These are phyloP conservation scores for Euphorbia celastroides DNA, from an alignment of 441 rosid species.

Conservation along the genomic window DNA sequence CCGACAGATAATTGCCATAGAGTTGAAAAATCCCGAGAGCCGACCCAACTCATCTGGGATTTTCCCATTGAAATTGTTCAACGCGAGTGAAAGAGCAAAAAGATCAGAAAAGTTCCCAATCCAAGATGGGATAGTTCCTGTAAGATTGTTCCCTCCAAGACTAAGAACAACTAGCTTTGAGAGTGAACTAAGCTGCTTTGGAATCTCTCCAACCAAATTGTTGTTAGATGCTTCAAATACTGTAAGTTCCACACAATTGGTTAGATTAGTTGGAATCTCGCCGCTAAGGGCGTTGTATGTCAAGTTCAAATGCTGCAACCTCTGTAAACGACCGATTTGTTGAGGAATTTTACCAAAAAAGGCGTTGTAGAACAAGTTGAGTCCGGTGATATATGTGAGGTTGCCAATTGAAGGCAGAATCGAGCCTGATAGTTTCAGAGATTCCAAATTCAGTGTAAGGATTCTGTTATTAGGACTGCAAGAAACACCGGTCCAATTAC, in stretches of 20 bases:
- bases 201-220: constrained; percentile 32
- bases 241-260: constrained; percentile 20
- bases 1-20: constrained; percentile 29
- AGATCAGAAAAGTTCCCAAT: constrained; percentile 42
- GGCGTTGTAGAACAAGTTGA: constrained; percentile 26
- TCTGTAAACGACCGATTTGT: constrained; percentile 30
- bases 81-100: constrained; percentile 1
- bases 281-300: constrained; percentile 28
- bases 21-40: constrained; percentile 28
- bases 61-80: constrained; percentile 27
- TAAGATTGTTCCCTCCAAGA: constrained; percentile 30
- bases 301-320: constrained; percentile 26
- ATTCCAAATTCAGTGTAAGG: constrained; percentile 22
- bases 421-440: constrained; percentile 32
- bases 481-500: constrained; percentile 37
- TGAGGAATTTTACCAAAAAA: constrained; percentile 32
- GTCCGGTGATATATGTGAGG: constrained; percentile 27
- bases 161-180: constrained; percentile 19
- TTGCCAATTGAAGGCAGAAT: constrained; percentile 37
- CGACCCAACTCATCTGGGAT: constrained; percentile 37
- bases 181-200: constrained; percentile 25
- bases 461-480: constrained; percentile 30
- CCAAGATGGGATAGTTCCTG: constrained; percentile 41
- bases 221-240: constrained; percentile 17
- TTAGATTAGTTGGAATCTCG: constrained; percentile 29